Percentiles rank a stretch among this genome's conserved stretches.
phyloP scores from a whole-genome alignment of 495 filamentous ascomycete species.

The Penicillium crystallinum region DNA sequence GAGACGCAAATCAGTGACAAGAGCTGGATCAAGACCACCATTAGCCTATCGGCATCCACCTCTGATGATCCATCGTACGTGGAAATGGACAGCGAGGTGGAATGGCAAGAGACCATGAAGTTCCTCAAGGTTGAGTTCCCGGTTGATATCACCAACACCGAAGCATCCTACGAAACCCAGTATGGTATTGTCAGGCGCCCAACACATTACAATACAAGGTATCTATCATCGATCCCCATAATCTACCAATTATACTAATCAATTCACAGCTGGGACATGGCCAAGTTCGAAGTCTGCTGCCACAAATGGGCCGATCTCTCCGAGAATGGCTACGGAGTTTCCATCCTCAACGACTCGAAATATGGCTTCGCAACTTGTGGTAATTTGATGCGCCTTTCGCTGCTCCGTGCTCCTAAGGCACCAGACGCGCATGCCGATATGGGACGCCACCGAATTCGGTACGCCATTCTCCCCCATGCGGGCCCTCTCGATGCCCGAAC shows the following conservation, averaged over 20 bases:
- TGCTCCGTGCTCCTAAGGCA: slow-evolving; percentile 90
- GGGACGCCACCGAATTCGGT: slow-evolving; percentile 83
- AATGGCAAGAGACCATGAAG: slow-evolving; percentile 93
- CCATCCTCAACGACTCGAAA: slow-evolving; percentile 92
- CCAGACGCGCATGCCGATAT: slow-evolving; percentile 96
- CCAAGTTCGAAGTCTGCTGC: slow-evolving; percentile 97
- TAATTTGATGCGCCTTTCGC: slow-evolving; percentile 85
- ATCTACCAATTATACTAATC: slow-evolving; percentile 15
- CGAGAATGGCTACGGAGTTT: slow-evolving; percentile 86
- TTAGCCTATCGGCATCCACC: slow-evolving; percentile 67
- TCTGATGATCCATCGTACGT: slow-evolving; percentile 63
- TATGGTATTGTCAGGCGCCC: slow-evolving; percentile 84
- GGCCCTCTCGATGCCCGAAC: slow-evolving; percentile 66
- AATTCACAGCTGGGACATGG: slow-evolving; percentile 81
- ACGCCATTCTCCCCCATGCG: slow-evolving; percentile 83
- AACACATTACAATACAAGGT: slow-evolving; percentile 89
- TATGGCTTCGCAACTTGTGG: slow-evolving; percentile 93
- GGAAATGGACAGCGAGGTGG: slow-evolving; percentile 75
- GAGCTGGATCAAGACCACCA: slow-evolving; percentile 81
- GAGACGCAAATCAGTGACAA: slow-evolving; percentile 80
- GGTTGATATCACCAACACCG: slow-evolving; percentile 83
- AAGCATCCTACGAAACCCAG: slow-evolving; percentile 94
- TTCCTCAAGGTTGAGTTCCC: slow-evolving; percentile 99
- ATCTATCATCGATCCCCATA: slow-evolving; percentile 14
- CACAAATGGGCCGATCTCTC: slow-evolving; percentile 97